phyloP scores from a whole-genome alignment of 371 early-diverging fungal genomes.

The Mucor velutinosus region DNA sequence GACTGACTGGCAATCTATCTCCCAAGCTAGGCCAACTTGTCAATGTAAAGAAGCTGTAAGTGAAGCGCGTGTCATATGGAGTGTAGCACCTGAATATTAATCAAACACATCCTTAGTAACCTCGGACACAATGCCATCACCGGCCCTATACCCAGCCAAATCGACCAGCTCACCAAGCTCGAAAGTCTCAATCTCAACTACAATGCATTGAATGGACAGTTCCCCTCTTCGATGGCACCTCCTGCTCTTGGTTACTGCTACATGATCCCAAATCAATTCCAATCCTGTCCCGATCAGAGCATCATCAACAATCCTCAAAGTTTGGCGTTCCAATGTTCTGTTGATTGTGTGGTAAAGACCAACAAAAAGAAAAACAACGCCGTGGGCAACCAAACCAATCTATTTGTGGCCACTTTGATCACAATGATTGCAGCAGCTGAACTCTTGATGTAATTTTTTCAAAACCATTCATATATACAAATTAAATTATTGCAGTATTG shows the following conservation, averaged over 20 bases:
- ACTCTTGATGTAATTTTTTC: neutral
- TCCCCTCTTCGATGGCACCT: conserved; percentile 50
- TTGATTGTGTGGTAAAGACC: conserved; percentile 36
- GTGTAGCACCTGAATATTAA: neutral
- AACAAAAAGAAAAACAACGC: conserved; percentile 21
- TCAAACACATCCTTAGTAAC: conserved; percentile 24
- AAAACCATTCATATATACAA: neutral
- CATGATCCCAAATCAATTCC: conserved; percentile 56
- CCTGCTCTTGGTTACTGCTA: conserved; percentile 47
- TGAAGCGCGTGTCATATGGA: neutral
- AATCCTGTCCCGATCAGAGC: conserved; percentile 49
- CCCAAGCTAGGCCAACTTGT: conserved; percentile 43
- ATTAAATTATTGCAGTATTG: neutral
- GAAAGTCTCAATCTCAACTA: conserved; percentile 52
- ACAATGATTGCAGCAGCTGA: neutral
- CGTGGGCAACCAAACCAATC: neutral
- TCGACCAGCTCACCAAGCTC: conserved; percentile 41
- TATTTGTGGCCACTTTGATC: neutral
- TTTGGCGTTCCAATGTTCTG: conserved; percentile 57
- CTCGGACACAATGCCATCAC: conserved; percentile 50
- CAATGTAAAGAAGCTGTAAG: conserved; percentile 48
- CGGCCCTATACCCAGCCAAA: conserved; percentile 48
- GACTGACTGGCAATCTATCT: conserved; percentile 51
- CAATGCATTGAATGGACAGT: conserved; percentile 51
- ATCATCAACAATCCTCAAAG: conserved; percentile 41